Percentiles rank a stretch among this genome's conserved stretches.
These are phyloP conservation scores for Paxillus rubicundulus DNA, from an alignment of 768 basidiomycete species.

Conservation along the genomic window DNA sequence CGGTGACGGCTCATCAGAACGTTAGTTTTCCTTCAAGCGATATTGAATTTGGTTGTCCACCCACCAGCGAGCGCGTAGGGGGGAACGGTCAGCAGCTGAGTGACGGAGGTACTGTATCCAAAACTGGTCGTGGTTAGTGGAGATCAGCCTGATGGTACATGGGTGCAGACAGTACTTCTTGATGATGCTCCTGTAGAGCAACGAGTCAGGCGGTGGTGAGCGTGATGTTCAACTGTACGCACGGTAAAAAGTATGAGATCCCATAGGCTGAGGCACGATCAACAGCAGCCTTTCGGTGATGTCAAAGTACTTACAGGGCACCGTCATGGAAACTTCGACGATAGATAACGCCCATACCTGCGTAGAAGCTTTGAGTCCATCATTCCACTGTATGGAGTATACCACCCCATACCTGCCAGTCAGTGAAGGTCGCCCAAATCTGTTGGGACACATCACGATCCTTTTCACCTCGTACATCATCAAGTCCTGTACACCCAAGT, in stretches of 20 bases:
- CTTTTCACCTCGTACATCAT: slow-evolving; percentile 45
- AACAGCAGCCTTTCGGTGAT: background rate
- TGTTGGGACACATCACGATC: slow-evolving; percentile 57
- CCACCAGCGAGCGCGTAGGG: slow-evolving; percentile 63
- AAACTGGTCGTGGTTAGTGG: slow-evolving; percentile 40
- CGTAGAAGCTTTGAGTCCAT: background rate
- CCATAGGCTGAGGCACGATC: slow-evolving; percentile 50
- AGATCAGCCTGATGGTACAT: background rate
- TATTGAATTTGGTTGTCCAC: slow-evolving; percentile 15
- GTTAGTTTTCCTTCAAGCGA: background rate
- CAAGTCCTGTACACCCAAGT: slow-evolving; percentile 55
- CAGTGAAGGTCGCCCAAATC: slow-evolving; percentile 49
- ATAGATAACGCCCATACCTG: slow-evolving; percentile 19
- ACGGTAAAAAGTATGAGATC: slow-evolving; percentile 71
- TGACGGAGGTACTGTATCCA: slow-evolving; percentile 53
- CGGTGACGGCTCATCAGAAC: slow-evolving; percentile 42
- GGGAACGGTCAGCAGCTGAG: slow-evolving; percentile 66
- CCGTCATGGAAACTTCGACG: slow-evolving; percentile 56
- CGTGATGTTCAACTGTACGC: slow-evolving; percentile 28
- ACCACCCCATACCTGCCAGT: slow-evolving; percentile 55
- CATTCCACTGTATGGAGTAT: slow-evolving; percentile 1
- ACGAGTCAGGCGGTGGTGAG: background rate
- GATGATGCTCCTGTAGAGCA: slow-evolving; percentile 53
- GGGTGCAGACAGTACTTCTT: slow-evolving; percentile 32
- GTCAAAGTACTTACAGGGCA: slow-evolving; percentile 47